Evolutionary conservation across 2,329 filamentous ascomycete species (phyloP), one percentile per base, ranked within the genome.

Genomic region (Sclerotiophoma versabilis): DNA sequence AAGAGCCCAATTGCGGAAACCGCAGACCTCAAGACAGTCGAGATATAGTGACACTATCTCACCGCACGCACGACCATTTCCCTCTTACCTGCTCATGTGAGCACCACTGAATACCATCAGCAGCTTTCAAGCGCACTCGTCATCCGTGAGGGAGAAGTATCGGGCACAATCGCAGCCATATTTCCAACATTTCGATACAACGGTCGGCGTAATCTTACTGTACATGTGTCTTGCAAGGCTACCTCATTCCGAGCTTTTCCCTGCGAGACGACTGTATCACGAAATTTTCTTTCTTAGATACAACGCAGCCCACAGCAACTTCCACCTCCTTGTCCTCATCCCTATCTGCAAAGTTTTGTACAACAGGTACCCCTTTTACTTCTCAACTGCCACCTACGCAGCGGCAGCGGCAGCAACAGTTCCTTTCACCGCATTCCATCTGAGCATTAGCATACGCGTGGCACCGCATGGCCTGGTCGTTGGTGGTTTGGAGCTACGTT

Each of bases 21-120:
- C 48, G 66, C 61, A 36, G 79, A 80, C 58, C 76, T 81, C 71
- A 80, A 80, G 71, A 80, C 77, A 12, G 78, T 81, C 41, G 77
- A 80, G 65, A 80, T 81, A 71, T 76, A 74, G 59, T 41, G 51
- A 54, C 39, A 14, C 17, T 29, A 26, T 22, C 34, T 44, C 44
- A 34, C 27, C 45, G 7, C 36, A 36, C 29, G 27, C 17, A 14
- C 23, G 27, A 41, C 22, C 27, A 30, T 14, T 17, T 45, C 27
- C 23, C 32, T 27, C 26, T 38, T 45, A 33, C 22, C 27, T 49
- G 38, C 37, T 38, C 20, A 29, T 14, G 33, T n/a, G 33, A 49
- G 45, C 45, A 49, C 41, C 33, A 54, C 51, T 54, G 51, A 46
- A 54, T 54, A 49, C 45, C 46, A 34, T 45, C 25, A 36, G 39